Conservation (phyloP, 225 moss, liverwort and hornwort species). For the Polytrichum formosum region DNA sequence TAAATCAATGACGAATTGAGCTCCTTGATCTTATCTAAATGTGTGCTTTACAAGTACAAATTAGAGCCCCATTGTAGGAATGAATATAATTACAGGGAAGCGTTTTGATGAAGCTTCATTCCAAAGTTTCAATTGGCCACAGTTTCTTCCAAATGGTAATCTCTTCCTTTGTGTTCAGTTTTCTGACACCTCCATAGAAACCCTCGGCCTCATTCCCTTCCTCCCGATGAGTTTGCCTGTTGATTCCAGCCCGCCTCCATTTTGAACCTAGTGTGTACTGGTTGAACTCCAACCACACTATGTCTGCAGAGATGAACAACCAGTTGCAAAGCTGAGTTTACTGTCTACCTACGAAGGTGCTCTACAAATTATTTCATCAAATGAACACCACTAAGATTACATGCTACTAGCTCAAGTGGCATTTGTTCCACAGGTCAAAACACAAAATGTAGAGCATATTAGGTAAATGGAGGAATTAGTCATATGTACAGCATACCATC, state of each 20-base stretch:
- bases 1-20: constrained; percentile 35
- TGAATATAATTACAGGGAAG: constrained; percentile 20
- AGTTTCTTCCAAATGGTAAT: constrained; percentile 81
- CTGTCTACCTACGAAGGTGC: no score
- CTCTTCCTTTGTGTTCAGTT: constrained; percentile 74
- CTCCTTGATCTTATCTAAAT: constrained; percentile 33
- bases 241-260: constrained; percentile 83
- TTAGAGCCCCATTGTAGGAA: constrained; percentile 40
- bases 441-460: no score
- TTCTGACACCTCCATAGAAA: constrained; percentile 89
- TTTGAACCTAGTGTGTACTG: constrained; percentile 85
- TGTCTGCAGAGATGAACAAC: constrained; percentile 45
- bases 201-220: constrained; percentile 90
- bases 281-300: constrained; percentile 89
- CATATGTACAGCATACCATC: no score
- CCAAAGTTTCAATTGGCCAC: constrained; percentile 70
- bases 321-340: no score
- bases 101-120: constrained; percentile 22
- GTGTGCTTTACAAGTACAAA: constrained; percentile 41
- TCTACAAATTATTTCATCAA: neutral
- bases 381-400: neutral
- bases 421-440: neutral
- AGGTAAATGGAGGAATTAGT: neutral
- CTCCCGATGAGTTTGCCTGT: constrained; percentile 79
- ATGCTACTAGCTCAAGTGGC: neutral